phyloP scores from a whole-genome alignment of 257 asterid species.

The Plantago major region DNA sequence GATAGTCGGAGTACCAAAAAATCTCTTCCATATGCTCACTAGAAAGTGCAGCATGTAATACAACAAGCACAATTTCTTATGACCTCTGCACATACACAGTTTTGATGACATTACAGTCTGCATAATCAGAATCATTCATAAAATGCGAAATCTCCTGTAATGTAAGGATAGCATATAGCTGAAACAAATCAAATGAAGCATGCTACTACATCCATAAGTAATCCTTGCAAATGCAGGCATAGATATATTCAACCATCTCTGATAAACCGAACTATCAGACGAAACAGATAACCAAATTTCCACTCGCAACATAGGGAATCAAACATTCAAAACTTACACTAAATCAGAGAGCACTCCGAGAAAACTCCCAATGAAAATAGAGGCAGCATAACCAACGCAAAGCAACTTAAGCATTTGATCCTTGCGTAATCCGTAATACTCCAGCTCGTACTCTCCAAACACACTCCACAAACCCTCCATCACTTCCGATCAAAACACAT shows the following conservation, averaged over 20 bases:
- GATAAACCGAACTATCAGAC: no score
- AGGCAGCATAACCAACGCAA: constrained; percentile 53
- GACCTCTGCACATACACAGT: constrained; percentile 58
- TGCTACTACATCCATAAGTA: neutral
- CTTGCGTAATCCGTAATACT: constrained; percentile 53
- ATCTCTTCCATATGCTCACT: constrained; percentile 52
- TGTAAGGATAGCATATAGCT: neutral
- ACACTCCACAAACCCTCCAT: constrained; percentile 74
- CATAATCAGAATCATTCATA: neutral
- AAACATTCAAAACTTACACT: constrained; percentile 46
- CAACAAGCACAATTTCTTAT: constrained; percentile 60
- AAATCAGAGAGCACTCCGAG: constrained; percentile 76
- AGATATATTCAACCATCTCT: no score
- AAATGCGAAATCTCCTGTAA: neutral
- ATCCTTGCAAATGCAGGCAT: no score
- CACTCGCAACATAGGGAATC: no score
- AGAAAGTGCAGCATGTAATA: constrained; percentile 65
- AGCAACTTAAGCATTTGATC: constrained; percentile 57
- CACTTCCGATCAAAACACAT: constrained; percentile 28
- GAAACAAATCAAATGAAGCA: neutral
- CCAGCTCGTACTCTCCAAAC: constrained; percentile 80
- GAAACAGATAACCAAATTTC: no score
- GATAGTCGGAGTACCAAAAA: constrained; percentile 39
- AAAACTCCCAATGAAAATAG: constrained; percentile 57
- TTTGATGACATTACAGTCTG: constrained; percentile 1